Base-by-base conservation (phyloP, 805 yeast species). In the Candida saitoana region DNA sequence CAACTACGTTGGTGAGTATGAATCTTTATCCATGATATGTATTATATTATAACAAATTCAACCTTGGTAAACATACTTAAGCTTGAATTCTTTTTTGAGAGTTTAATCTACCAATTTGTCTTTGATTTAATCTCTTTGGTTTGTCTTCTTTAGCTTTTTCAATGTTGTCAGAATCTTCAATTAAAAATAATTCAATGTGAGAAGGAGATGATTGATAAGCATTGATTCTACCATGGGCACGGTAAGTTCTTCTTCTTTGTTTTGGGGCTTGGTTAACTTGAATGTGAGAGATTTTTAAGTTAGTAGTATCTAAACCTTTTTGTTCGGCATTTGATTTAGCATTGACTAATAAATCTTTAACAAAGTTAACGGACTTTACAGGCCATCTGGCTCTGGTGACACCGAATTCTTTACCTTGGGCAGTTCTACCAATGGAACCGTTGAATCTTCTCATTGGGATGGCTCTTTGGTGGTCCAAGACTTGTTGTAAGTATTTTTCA, bases 381-480 rank as follows among this genome's bases (percentile, higher is more conserved):
- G 99, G 99, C 99, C 99, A 93, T 88, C 99, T 90, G 63, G 99
- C 99, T 79, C 86, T 90, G 83, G 96, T 88, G 71, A 90, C 96
- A 77, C 98, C 98, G 68, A 91, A 93, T 81, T 93, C 99, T 80
- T 93, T 91, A 79, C 96, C 99, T 80, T 93, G 99, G 62, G 95
- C 96, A 65, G 99, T 89, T 80, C 99, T 87, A 75, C 99, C 99
- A 65, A 87, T 90, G 63, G 96, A 87, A 59, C 85, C 80, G 81
- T 86, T 85, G 80, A 80, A 91, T 82, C 96, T 82, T 83, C 99
- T 87, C 93, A 93, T 88, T 71, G 99, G 99, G 63, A 93, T 87
- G 67, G 98, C 99, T 84, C 98, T 91, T 80, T 93, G 80, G 82
- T 93, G 96, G 74, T 90, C 95, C 71, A 85, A 75, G 59, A 93